phyloP scores from a whole-genome alignment of 345 rosid genomes.

The Psidium guajava region DNA sequence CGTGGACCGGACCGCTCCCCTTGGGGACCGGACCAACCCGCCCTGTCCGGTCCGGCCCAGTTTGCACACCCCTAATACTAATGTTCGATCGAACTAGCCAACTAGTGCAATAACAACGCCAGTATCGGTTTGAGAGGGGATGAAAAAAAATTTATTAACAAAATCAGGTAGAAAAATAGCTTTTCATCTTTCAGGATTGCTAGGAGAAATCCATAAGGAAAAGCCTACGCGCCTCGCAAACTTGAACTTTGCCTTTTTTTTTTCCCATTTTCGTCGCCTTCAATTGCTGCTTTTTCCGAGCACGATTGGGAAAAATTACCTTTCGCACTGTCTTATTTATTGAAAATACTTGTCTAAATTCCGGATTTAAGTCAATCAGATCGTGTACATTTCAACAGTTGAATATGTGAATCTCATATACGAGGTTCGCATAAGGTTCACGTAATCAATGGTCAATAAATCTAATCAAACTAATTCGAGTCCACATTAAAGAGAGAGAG shows the following conservation, averaged over 20 bases:
- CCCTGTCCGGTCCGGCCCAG: no score
- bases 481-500: background rate
- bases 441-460: background rate
- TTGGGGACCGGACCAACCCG: no score
- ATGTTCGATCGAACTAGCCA: background rate
- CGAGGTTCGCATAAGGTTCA: background rate
- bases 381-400: fast-evolving
- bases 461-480: background rate
- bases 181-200: background rate
- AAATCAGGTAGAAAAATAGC: background rate
- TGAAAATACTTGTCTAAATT: background rate
- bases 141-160: background rate
- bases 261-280: background rate
- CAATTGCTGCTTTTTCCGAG: fast-evolving
- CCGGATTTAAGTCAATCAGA: fast-evolving
- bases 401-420: fast-evolving
- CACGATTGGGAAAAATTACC: background rate
- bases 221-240: fast-evolving
- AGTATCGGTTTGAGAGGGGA: fast-evolving
- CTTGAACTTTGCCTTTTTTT: background rate
- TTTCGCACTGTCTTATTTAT: background rate
- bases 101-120: fast-evolving
- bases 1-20: no score
- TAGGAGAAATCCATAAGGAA: fast-evolving
- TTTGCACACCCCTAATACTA: no score